These are phyloP conservation scores for Carpinus viminea DNA, from an alignment of 306 rosid genomes.

Conservation along the genomic window DNA sequence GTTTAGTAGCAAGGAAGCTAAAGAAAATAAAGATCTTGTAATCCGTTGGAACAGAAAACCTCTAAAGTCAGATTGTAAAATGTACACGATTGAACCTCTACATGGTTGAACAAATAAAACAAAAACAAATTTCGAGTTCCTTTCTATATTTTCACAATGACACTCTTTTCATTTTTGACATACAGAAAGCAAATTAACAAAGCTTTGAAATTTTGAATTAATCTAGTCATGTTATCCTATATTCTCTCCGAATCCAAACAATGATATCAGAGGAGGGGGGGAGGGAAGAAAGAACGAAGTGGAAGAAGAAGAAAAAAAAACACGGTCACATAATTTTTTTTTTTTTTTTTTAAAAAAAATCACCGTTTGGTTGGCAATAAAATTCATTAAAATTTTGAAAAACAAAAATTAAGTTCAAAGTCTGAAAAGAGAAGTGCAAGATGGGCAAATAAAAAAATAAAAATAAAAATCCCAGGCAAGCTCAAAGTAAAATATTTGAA, in stretches of 20 bases:
- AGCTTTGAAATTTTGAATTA: neutral
- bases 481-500: neutral
- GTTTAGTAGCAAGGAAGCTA: neutral
- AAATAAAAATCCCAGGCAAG: constrained; percentile 6
- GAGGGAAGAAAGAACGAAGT: neutral
- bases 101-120: neutral
- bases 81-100: neutral
- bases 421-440: neutral
- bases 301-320: neutral
- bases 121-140: neutral
- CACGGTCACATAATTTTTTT: no score
- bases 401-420: neutral
- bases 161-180: neutral
- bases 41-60: neutral
- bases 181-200: neutral
- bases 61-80: neutral
- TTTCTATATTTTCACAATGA: neutral
- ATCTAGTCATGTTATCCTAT: neutral
- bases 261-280: neutral
- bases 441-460: neutral
- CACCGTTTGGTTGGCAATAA: neutral
- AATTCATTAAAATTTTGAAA: neutral
- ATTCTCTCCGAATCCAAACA: neutral
- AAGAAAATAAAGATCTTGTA: neutral
- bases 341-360: no score